A percentile compares a stretch with the other conserved stretches of the same genome.
Conservation (phyloP, 495 filamentous ascomycete species). For the Penicillium canariense region DNA sequence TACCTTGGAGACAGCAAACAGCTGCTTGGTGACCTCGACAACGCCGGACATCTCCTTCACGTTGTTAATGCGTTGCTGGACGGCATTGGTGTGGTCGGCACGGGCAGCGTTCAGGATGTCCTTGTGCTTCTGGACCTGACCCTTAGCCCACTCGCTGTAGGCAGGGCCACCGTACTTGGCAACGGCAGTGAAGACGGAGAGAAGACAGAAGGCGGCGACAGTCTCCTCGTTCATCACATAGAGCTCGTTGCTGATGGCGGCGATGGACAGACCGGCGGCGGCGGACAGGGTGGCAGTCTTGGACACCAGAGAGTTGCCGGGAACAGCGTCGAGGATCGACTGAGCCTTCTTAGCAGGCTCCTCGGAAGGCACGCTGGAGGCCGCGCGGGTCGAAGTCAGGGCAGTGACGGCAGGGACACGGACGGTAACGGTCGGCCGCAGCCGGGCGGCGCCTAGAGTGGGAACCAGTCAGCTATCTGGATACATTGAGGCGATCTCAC, state of each 20-base stretch:
- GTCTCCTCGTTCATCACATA: conserved; percentile 99
- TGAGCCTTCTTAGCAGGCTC: conserved; percentile 94
- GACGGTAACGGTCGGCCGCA: conserved; percentile 70
- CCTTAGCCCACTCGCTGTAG: conserved; percentile 89
- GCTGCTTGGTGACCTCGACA: conserved; percentile 90
- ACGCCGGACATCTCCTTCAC: conserved; percentile 91
- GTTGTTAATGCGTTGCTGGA: conserved; percentile 87
- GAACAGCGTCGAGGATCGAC: conserved; percentile 87
- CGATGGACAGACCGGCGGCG: conserved; percentile 82
- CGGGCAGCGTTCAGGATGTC: conserved; percentile 89
- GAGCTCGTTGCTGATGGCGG: conserved; percentile 98
- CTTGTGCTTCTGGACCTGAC: conserved; percentile 83
- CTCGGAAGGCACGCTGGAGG: conserved; percentile 73
- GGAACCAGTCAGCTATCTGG: conserved; percentile 26
- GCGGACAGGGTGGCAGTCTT: conserved; percentile 97
- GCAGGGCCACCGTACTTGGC: conserved; percentile 88
- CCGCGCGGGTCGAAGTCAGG: conserved; percentile 61
- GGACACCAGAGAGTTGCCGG: conserved; percentile 79
- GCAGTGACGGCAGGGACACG: conserved; percentile 72
- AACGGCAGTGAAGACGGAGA: conserved; percentile 85
- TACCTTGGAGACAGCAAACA: conserved; percentile 98
- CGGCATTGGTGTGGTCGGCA: conserved; percentile 90
- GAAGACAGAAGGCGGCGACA: conserved; percentile 81
- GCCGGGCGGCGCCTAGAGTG: conserved; percentile 76
- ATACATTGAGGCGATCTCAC: conserved; percentile 9